phyloP scores from a whole-genome alignment of 163 green algal species.

The Trebouxiophyceae sp. region DNA sequence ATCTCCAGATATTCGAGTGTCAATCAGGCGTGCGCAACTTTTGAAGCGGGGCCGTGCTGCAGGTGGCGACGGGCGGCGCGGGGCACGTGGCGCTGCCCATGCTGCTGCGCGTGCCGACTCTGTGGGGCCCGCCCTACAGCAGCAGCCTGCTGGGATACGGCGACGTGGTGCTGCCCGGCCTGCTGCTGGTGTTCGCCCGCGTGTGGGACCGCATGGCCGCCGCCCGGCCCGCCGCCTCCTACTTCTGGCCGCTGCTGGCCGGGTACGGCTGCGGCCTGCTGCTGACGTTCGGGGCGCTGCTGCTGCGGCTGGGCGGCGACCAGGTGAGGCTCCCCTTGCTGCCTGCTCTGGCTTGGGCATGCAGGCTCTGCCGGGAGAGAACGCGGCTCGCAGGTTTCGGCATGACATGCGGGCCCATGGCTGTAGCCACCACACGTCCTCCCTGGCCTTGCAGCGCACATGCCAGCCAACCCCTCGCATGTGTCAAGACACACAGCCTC shows the following conservation, averaged over 20 bases:
- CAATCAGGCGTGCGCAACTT: no score
- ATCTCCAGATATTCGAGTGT: no score
- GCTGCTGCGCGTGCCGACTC: slow-evolving; percentile 70
- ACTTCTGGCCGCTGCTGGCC: slow-evolving; percentile 34
- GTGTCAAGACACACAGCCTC: no score
- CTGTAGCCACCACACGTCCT: no score
- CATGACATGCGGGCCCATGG: no score
- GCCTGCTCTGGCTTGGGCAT: no score
- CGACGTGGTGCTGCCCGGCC: slow-evolving; percentile 84
- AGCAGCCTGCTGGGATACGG: slow-evolving; percentile 81
- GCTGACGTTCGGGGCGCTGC: slow-evolving; percentile 73
- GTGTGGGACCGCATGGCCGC: slow-evolving; percentile 1
- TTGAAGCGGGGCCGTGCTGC: no score
- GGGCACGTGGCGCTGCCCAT: slow-evolving; percentile 65
- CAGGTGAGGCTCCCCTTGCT: not conserved
- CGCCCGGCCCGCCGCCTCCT: slow-evolving; percentile 12
- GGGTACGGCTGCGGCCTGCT: slow-evolving; percentile 66
- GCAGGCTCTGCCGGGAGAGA: no score
- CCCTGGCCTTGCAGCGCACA: no score
- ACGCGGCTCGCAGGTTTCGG: no score
- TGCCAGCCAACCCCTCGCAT: no score
- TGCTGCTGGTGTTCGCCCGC: slow-evolving; percentile 40
- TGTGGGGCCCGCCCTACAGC: slow-evolving; percentile 30
- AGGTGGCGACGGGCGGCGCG: slow-evolving; percentile 56
- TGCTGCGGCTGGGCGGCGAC: slow-evolving; percentile 41